Evolutionary conservation across 352 stramenopile genomes (phyloP).

Genomic region (Hyaloperonospora arabidopsidis): DNA sequence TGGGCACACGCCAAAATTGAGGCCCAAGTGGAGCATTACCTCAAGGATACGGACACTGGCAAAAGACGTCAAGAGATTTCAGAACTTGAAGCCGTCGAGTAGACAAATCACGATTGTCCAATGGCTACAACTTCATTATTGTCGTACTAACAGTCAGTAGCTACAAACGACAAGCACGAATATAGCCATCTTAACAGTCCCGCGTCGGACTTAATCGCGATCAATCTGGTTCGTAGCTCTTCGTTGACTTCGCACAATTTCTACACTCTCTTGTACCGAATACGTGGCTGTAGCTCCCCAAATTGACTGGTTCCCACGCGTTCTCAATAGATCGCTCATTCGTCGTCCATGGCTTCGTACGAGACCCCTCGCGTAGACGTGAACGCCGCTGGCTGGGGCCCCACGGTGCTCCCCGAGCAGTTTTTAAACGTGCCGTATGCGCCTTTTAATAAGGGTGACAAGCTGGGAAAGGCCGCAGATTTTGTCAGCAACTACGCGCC

Average conservation of each 20-base stretch:
- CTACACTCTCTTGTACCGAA: background rate
- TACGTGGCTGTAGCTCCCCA: background rate
- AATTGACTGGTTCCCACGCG: constrained; percentile 19
- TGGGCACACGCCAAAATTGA: constrained; percentile 67
- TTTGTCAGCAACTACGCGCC: constrained; percentile 82
- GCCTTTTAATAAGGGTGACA: constrained; percentile 93
- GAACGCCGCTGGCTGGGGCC: constrained; percentile 79
- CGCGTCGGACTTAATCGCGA: background rate
- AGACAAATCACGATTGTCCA: background rate
- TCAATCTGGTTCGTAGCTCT: background rate
- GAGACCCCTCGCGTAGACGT: constrained; percentile 69
- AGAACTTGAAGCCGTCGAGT: constrained; percentile 22
- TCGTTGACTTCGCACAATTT: constrained; percentile 5
- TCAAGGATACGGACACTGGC: constrained; percentile 18
- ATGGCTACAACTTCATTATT: background rate
- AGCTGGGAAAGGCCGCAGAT: constrained; percentile 90
- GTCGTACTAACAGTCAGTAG: background rate
- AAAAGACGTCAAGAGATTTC: constrained; percentile 1
- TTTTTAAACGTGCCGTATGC: constrained; percentile 92
- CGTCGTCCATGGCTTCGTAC: constrained; percentile 62
- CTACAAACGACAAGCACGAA: too few relatives aligned
- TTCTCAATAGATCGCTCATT: background rate
- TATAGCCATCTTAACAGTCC: background rate
- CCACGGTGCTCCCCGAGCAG: constrained; percentile 77
- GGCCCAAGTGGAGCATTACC: constrained; percentile 35